phyloP scores from a whole-genome alignment of 148 eudicot species.

The Persicaria maculosa region DNA sequence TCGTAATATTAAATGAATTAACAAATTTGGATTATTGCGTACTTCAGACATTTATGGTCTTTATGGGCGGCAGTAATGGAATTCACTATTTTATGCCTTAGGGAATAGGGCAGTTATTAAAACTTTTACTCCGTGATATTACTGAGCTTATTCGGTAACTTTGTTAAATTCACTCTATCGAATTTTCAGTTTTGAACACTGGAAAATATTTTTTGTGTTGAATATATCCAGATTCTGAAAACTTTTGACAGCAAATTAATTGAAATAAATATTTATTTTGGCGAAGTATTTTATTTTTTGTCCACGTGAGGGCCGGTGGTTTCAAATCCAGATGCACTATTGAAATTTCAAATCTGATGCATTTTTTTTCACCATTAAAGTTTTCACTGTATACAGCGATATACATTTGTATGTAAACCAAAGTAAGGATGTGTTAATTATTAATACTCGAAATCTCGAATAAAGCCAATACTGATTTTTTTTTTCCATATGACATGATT shows the following conservation, averaged over 20 bases:
- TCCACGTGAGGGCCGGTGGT: constrained; percentile 8
- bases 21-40: constrained; percentile 2
- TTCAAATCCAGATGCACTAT: neutral
- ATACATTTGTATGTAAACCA: neutral
- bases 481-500: neutral
- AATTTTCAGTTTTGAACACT: neutral
- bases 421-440: neutral
- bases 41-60: neutral
- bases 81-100: constrained; percentile 8
- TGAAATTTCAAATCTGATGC: neutral
- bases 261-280: neutral
- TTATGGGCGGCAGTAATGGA: neutral
- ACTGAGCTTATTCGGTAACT: neutral
- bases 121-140: too few relatives aligned
- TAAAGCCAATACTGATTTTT: neutral
- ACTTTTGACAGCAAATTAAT: neutral
- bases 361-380: neutral
- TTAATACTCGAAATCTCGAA: neutral
- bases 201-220: neutral
- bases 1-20: neutral
- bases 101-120: neutral
- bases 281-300: too few relatives aligned
- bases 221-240: neutral
- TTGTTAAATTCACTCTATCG: neutral
- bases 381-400: neutral